These are phyloP conservation scores for Inonotus hispidus DNA, from an alignment of 1,284 basidiomycete species.

Conservation along the genomic window DNA sequence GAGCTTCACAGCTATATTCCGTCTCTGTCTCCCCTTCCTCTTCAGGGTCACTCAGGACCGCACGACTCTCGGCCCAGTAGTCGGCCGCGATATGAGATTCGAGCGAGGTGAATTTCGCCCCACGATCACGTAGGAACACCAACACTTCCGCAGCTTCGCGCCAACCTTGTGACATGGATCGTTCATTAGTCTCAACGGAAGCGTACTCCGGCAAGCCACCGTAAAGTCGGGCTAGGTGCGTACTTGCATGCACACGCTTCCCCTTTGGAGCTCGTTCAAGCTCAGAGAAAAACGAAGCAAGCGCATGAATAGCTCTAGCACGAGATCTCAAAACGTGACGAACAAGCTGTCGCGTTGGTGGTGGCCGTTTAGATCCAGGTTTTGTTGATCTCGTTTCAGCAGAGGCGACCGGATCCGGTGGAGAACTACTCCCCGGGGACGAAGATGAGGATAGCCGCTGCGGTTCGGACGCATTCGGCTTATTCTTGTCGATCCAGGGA, in stretches of 20 bases:
- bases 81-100: conserved; percentile 44
- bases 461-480: conserved; percentile 26
- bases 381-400: conserved; percentile 22
- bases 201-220: conserved; percentile 33
- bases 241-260: conserved; percentile 50
- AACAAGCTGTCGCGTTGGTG: conserved; percentile 76
- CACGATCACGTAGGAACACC: conserved; percentile 52
- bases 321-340: conserved; percentile 81
- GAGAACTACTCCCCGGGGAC: conserved; percentile 18
- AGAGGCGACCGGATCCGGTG: conserved; percentile 23
- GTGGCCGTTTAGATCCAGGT: conserved; percentile 36
- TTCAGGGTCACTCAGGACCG: conserved; percentile 58
- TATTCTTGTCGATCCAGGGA: conserved; percentile 58
- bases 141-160: conserved; percentile 58
- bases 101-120: conserved; percentile 58
- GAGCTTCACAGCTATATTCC: conserved; percentile 34
- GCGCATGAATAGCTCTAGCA: conserved; percentile 67
- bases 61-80: conserved; percentile 35
- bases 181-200: conserved; percentile 21
- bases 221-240: conserved; percentile 53
- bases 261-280: conserved; percentile 46
- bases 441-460: conserved; percentile 3
- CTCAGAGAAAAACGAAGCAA: conserved; percentile 65
- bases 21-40: conserved; percentile 34
- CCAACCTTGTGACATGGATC: conserved; percentile 37